A percentile compares a stretch with the other conserved stretches of the same genome.
Conservation (phyloP, 805 yeast genomes). For the Kazachstania africana region DNA sequence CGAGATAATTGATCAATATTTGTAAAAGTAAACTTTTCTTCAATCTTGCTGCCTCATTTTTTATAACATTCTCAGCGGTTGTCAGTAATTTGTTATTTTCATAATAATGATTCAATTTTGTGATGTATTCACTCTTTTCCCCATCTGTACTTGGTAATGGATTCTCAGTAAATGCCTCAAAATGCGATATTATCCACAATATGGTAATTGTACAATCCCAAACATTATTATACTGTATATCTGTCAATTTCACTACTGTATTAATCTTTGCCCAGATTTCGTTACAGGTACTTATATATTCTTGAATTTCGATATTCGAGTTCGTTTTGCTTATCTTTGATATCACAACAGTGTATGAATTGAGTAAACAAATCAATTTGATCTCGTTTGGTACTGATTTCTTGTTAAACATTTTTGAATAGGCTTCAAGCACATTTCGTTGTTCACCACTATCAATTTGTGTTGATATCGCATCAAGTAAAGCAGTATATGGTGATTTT, state of each 20-base stretch:
- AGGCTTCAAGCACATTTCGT: not conserved
- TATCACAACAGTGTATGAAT: conserved; percentile 11
- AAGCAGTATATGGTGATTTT: not conserved
- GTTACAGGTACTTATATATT: conserved; percentile 6
- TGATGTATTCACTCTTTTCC: conserved; percentile 10
- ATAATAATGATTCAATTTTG: conserved; percentile 13
- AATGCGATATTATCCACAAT: conserved; percentile 22
- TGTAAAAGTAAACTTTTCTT: conserved; percentile 20
- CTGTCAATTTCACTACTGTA: conserved; percentile 4
- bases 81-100: conserved; percentile 11
- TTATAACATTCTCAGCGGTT: not conserved
- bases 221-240: conserved; percentile 11
- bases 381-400: conserved; percentile 6
- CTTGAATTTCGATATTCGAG: conserved; percentile 5
- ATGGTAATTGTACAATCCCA: conserved; percentile 21
- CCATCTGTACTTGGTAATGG: conserved; percentile 20
- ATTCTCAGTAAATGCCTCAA: conserved; percentile 21
- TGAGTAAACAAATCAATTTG: conserved; percentile 14
- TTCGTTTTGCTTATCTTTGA: conserved; percentile 9
- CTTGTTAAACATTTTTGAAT: not conserved
- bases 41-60: conserved; percentile 5
- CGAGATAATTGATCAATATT: conserved; percentile 20
- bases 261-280: conserved; percentile 13
- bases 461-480: not conserved
- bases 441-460: not conserved